phyloP scores from a whole-genome alignment of 768 basidiomycete species.

The Boletellus emodensis region DNA sequence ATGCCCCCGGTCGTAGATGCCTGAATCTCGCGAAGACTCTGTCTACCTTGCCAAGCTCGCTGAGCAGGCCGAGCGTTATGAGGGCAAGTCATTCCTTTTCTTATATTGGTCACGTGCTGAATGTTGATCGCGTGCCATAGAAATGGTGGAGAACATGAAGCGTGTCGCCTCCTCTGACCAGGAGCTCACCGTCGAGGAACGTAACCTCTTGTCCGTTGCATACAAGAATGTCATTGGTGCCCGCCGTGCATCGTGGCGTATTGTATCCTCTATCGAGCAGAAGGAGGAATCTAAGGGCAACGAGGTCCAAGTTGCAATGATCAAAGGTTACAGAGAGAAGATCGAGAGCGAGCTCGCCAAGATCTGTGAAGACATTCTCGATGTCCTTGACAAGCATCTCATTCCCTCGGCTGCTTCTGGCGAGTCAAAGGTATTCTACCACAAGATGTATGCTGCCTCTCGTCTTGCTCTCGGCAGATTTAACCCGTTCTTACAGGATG shows the following conservation, averaged over 20 bases:
- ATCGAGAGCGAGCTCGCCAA: conserved; percentile 95
- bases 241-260: conserved; percentile 96
- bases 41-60: conserved; percentile 99
- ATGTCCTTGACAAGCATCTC: conserved; percentile 96
- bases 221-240: conserved; percentile 99
- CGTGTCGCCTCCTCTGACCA: conserved; percentile 95
- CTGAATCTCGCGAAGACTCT: conserved; percentile 85
- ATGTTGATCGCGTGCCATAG: conserved; percentile 35
- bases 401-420: conserved; percentile 95
- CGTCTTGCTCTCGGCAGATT: neutral
- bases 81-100: conserved; percentile 51
- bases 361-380: conserved; percentile 98
- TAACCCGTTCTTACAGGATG: conserved; percentile 60
- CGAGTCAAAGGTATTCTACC: conserved; percentile 99
- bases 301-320: conserved; percentile 93
- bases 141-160: conserved; percentile 99
- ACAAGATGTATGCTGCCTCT: conserved; percentile 79
- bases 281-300: conserved; percentile 99
- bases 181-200: conserved; percentile 97
- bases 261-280: conserved; percentile 97
- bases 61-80: conserved; percentile 99
- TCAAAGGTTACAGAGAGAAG: conserved; percentile 97
- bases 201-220: conserved; percentile 94
- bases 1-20: conserved; percentile 48
- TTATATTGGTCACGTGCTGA: conserved; percentile 11